Evolutionary conservation across 441 rosid genomes (phyloP).

Genomic region (Erysimum cheiri): DNA sequence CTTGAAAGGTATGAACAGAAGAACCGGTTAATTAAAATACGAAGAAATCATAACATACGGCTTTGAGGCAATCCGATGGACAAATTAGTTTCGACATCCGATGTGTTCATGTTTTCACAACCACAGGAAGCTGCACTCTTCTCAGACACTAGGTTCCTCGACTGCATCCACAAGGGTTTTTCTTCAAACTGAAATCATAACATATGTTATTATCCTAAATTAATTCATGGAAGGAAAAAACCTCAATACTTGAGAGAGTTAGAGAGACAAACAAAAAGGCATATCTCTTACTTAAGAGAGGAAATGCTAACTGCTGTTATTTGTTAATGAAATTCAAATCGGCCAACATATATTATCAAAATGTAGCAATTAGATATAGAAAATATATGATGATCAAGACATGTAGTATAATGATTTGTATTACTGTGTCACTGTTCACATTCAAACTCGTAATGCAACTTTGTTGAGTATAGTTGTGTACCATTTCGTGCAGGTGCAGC

Average conservation of each 20-base stretch:
- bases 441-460: not conserved
- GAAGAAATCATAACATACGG: not conserved
- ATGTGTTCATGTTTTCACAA: constrained; percentile 13
- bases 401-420: not conserved
- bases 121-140: not conserved
- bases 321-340: not conserved
- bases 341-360: not conserved
- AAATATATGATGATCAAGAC: not conserved
- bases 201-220: not conserved
- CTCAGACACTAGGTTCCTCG: constrained; percentile 3
- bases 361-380: not conserved
- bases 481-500: constrained; percentile 24
- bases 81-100: constrained; percentile 17
- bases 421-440: not conserved
- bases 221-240: not conserved
- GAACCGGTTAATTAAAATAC: not conserved
- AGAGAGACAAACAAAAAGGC: not conserved
- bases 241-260: not conserved
- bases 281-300: not conserved
- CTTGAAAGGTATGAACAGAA: not conserved
- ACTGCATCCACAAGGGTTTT: constrained; percentile 31
- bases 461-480: not conserved
- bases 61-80: constrained; percentile 30
- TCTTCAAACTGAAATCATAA: constrained; percentile 23
- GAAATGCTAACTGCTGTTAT: not conserved